Evolutionary conservation across 2,329 filamentous ascomycete genomes (phyloP), one percentile per base, ranked within the genome.

Genomic region (Colletotrichum sp.): DNA sequence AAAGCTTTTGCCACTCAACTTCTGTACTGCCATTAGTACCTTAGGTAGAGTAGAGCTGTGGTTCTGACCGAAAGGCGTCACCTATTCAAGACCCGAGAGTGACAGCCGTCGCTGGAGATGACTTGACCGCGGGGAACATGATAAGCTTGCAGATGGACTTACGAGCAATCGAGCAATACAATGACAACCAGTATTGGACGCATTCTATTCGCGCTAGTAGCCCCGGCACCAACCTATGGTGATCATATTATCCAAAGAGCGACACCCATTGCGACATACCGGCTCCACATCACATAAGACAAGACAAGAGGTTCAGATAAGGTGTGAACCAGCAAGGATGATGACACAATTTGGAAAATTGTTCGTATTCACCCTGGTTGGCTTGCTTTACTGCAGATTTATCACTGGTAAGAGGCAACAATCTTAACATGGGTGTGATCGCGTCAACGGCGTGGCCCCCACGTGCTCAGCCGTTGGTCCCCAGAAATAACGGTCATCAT

Each of bases 101-200:
- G 39, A 49, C 19, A 49, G 9, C 5, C 19, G 5, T 44, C 39
- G 39, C 39, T n/a, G 39, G 9, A 49, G 39, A n/a, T n/a, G 4
- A 12, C 19, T 49, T 49, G 19, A 49, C 39, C 19, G 39, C 39
- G 3, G 39, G 39, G 3, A 49, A 49, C 19, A n/a, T 3, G 39
- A 49, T 49, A 49, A 49, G 39, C 19, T 49, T 49, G 19, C 5
- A 49, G 39, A 49, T 49, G 19, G 9, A 7, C 39, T n/a, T 12
- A 49, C 5, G 39, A n/a, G 9, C 1, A 49, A 11, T 49, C 1
- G 39, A 49, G 1, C 0, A n/a, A 6, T 11, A 12, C 1, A 49
- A 6, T 49, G 5, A n/a, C 9, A 49, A 4, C 3, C 19, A 49
- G 39, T 49, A 9, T 49, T 49, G 19, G 39, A 12, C 19, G 39